phyloP scores from a whole-genome alignment of 1,284 basidiomycete genomes.

The Ustilago xerochloae region DNA sequence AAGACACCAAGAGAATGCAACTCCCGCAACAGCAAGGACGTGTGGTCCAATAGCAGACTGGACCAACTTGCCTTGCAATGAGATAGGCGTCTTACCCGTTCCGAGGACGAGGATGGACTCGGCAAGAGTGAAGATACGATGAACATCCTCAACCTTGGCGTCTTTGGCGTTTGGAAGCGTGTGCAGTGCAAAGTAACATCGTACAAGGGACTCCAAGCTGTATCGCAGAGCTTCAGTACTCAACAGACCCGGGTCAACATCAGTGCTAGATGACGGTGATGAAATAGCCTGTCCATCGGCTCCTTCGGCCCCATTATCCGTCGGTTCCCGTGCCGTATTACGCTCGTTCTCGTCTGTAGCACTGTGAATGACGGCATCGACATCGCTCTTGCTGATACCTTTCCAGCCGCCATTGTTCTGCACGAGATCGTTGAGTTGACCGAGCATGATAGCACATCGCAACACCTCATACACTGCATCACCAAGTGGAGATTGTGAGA shows the following conservation, averaged over 20 bases:
- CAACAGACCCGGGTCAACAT: background rate
- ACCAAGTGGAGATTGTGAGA: constrained; percentile 27
- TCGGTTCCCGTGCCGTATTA: constrained; percentile 1
- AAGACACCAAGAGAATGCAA: constrained; percentile 40
- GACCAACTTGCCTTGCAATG: constrained; percentile 40
- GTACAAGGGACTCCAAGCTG: constrained; percentile 28
- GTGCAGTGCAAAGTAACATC: constrained; percentile 42
- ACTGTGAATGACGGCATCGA: constrained; percentile 47
- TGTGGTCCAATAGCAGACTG: constrained; percentile 38
- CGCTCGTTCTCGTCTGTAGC: constrained; percentile 29
- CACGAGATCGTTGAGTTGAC: constrained; percentile 44
- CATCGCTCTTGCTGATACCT: constrained; percentile 35
- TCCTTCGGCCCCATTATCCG: too few species aligned
- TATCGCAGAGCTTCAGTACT: constrained; percentile 36
- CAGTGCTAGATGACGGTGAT: constrained; percentile 13
- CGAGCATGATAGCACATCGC: constrained; percentile 44
- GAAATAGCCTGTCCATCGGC: too few species aligned
- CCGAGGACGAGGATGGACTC: constrained; percentile 44
- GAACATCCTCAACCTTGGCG: constrained; percentile 27
- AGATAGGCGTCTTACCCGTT: constrained; percentile 38
- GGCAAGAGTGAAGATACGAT: constrained; percentile 27
- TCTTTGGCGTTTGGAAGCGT: constrained; percentile 35
- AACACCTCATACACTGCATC: constrained; percentile 42
- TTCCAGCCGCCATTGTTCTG: constrained; percentile 50
- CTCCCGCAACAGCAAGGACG: constrained; percentile 30